Base-by-base conservation (phyloP, 768 basidiomycete genomes). In the Panaeolus papilionaceus region DNA sequence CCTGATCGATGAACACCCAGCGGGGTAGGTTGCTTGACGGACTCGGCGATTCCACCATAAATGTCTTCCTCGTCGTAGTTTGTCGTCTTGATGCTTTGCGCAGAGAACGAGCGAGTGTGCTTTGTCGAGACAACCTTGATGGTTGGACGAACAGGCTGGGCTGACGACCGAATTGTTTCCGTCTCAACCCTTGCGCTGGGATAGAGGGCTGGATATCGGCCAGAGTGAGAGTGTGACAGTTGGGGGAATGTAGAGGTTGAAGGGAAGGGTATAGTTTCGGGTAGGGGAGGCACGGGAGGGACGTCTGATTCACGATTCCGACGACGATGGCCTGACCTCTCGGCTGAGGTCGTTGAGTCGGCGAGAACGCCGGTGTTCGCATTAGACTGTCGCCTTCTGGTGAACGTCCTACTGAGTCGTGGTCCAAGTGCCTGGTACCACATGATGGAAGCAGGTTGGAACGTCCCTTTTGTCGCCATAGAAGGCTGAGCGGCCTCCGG, bases 21-120 rank as follows among this genome's bases (percentile, higher is more conserved):
- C 8, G 12, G 2, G 33, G 2, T 10, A n/a, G 47, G n/a, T 12
- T 49, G 47, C 28, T 58, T 33, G 16, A 33, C 3, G 0, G 54
- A 58, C 54, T 33, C 28, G 10, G 28, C 54, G 33, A 58, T 58
- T 14, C 54, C 54, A 58, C 54, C 54, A 37, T 58, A 58, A 33
- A 58, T 28, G 0, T 58, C 54, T 8, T 33, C 54, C 28, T 58
- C 54, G n/a, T 58, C 4, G 16, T 58, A 58, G 33, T 58, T 58
- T 0, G 54, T 58, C 12, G 54, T 58, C 11, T 58, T 58, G 12
- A 58, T 16, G 4, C 54, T 58, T 33, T 33, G 54, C 10, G 54
- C 28, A 58, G 54, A 58, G 54, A 28, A 58, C 9, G 54, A 58
- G 33, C 54, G 54, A 16, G 54, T 33, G 33, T 58, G 54, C 28